Evolutionary conservation across 2,329 filamentous ascomycete species (phyloP).

Genomic region (Epichloe hybrida): DNA sequence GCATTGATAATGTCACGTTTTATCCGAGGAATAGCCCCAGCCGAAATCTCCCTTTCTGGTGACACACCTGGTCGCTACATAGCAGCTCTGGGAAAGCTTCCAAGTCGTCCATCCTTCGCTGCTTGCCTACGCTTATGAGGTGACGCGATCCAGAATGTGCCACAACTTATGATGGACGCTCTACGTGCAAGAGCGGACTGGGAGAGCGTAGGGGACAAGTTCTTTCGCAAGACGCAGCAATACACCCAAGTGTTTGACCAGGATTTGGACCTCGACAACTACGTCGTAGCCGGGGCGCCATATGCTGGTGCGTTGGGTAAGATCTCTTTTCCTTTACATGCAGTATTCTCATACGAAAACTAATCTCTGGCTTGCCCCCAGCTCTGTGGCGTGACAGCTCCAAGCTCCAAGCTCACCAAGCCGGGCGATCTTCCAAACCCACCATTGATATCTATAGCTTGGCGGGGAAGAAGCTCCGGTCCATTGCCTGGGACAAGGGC

Average conservation of each 20-base stretch:
- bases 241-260: conserved; percentile 90
- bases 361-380: conserved; percentile 20
- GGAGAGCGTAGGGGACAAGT: conserved; percentile 85
- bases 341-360: background rate
- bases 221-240: conserved; percentile 88
- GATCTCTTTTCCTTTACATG: conserved; percentile 16
- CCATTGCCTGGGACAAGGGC: conserved; percentile 84
- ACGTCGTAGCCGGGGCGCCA: conserved; percentile 78
- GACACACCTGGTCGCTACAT: no score
- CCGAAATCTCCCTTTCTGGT: no score
- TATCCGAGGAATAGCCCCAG: conserved; percentile 20
- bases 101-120: background rate
- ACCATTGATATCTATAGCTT: conserved; percentile 92
- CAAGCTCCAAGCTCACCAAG: conserved; percentile 68
- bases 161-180: conserved; percentile 34
- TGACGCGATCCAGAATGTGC: conserved; percentile 4
- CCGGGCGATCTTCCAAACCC: conserved; percentile 57
- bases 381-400: conserved; percentile 80
- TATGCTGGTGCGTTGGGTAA: conserved; percentile 89
- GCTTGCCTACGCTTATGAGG: background rate
- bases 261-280: conserved; percentile 89
- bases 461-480: conserved; percentile 74
- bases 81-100: background rate
- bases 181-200: conserved; percentile 70
- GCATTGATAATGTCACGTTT: conserved; percentile 2